phyloP scores from a whole-genome alignment of 176 grass and related monocot species.

The Lolium rigidum region DNA sequence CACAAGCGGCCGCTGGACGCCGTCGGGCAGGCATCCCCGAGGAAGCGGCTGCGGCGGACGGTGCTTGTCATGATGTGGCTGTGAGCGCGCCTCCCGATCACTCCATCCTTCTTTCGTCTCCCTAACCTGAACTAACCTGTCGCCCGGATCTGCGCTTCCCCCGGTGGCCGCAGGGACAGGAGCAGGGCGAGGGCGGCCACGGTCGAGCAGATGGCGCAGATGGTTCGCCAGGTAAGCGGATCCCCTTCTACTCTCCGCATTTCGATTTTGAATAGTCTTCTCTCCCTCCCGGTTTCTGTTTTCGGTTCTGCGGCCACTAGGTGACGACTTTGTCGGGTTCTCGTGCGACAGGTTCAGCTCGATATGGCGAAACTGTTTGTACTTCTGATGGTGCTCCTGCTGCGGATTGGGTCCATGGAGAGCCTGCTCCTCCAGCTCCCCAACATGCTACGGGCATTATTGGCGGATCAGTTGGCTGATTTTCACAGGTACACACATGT shows the following conservation, averaged over 20 bases:
- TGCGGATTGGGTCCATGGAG: background rate
- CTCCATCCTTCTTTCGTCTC: background rate
- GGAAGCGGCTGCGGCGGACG: slow-evolving; percentile 26
- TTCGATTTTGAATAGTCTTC: background rate
- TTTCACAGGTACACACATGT: background rate
- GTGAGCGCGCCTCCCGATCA: slow-evolving; percentile 4
- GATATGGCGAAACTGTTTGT: background rate
- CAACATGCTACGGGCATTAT: background rate
- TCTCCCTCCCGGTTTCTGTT: background rate
- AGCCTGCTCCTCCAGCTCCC: background rate
- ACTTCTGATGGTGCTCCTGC: background rate
- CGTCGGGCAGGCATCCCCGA: background rate
- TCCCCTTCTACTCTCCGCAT: background rate
- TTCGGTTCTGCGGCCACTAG: background rate
- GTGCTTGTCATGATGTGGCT: slow-evolving; percentile 14
- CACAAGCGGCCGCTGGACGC: background rate
- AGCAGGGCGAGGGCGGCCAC: background rate
- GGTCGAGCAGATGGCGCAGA: background rate
- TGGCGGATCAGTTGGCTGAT: background rate
- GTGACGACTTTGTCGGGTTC: background rate
- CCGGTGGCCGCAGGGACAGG: background rate
- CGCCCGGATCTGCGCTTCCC: slow-evolving; percentile 4
- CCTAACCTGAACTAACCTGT: background rate
- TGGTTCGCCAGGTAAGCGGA: slow-evolving; percentile 15
- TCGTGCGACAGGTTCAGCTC: background rate